Conservation (phyloP, 768 basidiomycete genomes). For the Trametopsis cervina region DNA sequence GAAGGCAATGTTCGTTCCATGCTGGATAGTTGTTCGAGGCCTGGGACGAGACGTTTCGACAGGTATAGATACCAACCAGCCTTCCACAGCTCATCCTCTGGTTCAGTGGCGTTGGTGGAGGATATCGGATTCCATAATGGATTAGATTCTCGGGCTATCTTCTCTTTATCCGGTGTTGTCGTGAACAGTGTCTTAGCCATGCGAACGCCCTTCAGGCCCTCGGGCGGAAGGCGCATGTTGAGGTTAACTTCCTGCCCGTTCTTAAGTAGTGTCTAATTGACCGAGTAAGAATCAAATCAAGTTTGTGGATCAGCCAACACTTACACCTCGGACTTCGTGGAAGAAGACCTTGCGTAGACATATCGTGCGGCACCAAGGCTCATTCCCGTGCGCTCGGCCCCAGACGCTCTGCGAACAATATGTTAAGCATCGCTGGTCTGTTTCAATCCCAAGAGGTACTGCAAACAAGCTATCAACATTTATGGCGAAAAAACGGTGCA, state of each 20-base stretch:
- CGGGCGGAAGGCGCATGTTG: conserved; percentile 56
- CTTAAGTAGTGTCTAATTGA: neutral
- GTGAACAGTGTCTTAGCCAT: neutral
- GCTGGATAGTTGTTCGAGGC: neutral
- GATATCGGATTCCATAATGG: conserved; percentile 1
- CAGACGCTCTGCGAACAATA: conserved; percentile 28
- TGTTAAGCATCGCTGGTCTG: conserved; percentile 30
- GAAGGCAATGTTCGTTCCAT: neutral
- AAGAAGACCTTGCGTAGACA: conserved; percentile 31
- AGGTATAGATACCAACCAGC: conserved; percentile 76
- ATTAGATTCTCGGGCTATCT: too few relatives aligned
- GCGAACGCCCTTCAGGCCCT: conserved; percentile 44
- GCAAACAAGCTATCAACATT: too few relatives aligned
- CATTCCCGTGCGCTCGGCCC: conserved; percentile 24
- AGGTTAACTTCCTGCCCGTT: conserved; percentile 4
- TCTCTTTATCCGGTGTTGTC: conserved; percentile 2
- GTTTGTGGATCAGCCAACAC: conserved; percentile 2
- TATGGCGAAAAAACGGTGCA: too few relatives aligned
- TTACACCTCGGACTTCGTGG: conserved; percentile 27
- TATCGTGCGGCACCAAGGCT: conserved; percentile 29
- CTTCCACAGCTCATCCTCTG: conserved; percentile 51
- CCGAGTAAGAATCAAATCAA: neutral
- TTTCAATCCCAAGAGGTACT: conserved; percentile 5
- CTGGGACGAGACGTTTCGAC: conserved; percentile 24
- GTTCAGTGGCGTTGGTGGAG: conserved; percentile 12